A percentile compares a stretch with the other conserved stretches of the same genome.
These are phyloP conservation scores for Pseudozyma pruni DNA, from an alignment of 1,284 basidiomycete species.

Conservation along the genomic window DNA sequence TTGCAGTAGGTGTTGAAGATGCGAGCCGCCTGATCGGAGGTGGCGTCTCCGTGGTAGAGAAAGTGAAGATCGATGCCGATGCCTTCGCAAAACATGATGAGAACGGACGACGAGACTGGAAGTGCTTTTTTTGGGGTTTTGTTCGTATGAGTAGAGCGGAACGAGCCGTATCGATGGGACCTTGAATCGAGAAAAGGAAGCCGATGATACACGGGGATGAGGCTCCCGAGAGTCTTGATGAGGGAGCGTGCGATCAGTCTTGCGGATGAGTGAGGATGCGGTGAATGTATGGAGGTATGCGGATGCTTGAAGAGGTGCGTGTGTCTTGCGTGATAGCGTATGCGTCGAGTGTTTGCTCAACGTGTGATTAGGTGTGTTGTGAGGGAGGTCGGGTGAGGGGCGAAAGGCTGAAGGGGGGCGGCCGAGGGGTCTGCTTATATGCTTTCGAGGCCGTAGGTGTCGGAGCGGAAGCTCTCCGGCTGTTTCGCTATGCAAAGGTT, in stretches of 20 bases:
- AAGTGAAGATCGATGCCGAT: slow-evolving; percentile 33
- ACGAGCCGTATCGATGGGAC: not conserved
- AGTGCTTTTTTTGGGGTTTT: slow-evolving; percentile 9
- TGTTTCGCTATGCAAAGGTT: slow-evolving; percentile 1
- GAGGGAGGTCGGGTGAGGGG: slow-evolving; percentile 6
- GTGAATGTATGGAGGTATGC: not conserved
- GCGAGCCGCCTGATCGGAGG: not conserved
- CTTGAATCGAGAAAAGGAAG: not conserved
- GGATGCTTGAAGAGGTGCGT: slow-evolving; percentile 1
- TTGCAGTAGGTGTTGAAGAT: slow-evolving; percentile 11
- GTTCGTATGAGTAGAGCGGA: not conserved
- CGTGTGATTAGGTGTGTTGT: not conserved
- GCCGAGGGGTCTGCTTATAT: slow-evolving; percentile 5
- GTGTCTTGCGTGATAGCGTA: not conserved
- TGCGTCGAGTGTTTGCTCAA: not conserved
- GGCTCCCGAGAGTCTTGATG: too few species aligned
- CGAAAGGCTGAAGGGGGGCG: not conserved
- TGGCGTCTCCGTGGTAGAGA: slow-evolving; percentile 7
- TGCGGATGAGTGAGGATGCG: not conserved
- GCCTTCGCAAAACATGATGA: slow-evolving; percentile 21
- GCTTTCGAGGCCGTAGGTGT: not conserved
- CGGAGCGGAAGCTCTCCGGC: not conserved
- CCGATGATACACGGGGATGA: not conserved
- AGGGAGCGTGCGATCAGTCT: too few species aligned
- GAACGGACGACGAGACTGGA: not conserved